phyloP scores from a whole-genome alignment of 306 rosid genomes.

The Dalbergia oliveri region DNA sequence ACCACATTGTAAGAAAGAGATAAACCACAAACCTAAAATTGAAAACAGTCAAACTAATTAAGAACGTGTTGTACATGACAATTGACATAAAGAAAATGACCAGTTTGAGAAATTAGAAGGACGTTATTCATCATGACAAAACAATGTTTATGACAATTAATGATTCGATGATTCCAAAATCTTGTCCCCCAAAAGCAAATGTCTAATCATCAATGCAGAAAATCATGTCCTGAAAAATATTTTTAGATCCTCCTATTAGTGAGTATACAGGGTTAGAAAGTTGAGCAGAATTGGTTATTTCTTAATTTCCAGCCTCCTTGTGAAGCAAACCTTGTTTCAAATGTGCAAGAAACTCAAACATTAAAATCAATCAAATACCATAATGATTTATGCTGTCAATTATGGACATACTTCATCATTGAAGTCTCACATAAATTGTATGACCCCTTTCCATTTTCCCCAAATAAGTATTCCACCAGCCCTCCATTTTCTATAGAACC shows the following conservation, averaged over 20 bases:
- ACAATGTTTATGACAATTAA: neutral
- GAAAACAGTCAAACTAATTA: conserved; percentile 14
- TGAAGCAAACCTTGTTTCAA: neutral
- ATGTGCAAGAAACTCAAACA: neutral
- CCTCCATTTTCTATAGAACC: too few species aligned
- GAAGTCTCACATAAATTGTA: too few species aligned
- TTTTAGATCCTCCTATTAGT: neutral
- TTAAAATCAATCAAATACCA: too few species aligned
- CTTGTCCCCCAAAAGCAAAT: neutral
- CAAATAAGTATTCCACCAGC: too few species aligned
- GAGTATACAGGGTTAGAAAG: too few species aligned
- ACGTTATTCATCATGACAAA: neutral
- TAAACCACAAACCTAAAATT: conserved; percentile 75
- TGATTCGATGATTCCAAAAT: neutral
- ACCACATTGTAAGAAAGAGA: conserved; percentile 68
- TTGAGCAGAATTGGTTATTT: too few species aligned
- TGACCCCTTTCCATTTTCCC: too few species aligned
- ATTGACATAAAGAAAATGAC: too few species aligned
- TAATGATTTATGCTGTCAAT: too few species aligned
- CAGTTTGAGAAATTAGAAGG: neutral
- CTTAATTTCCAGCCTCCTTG: too few species aligned
- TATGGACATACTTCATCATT: too few species aligned
- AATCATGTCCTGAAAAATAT: neutral
- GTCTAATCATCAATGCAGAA: neutral
- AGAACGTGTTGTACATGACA: neutral